Base-by-base conservation (phyloP, 768 basidiomycete species). In the Trametes cubensis region DNA sequence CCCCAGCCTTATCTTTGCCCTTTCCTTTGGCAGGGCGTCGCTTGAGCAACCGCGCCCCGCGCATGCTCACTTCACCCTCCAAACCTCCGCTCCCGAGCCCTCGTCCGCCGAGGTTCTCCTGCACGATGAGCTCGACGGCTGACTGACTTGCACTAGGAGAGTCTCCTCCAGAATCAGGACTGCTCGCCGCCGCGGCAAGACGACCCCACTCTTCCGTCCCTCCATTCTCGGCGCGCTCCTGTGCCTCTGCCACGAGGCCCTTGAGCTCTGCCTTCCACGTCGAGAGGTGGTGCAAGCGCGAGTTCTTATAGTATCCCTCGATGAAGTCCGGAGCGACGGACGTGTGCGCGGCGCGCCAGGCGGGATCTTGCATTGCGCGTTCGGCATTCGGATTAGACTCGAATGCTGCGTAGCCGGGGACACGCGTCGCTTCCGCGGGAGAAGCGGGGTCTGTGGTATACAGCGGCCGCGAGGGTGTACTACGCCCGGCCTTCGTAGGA, bases 241-340 rank as follows among this genome's bases (percentile, higher is more conserved):
- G 91, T 0, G 95, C 92, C 69, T 90, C 84, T 18, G 84, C 80
- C 0, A 97, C 91, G 10, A 97, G 81, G 17, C 80, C 78, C 69
- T 87, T 88, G 41, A 98, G 80, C 69, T 98, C 95, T 0, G 91
- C 83, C 73, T 98, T 99, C 92, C 93, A 96, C 2, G 86, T 89
- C 6, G 91, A 87, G 13, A 99, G 75, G 69, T 95, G 90, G 67
- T 99, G 97, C n/a, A 99, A 78, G 1, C 97, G 88, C 1, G 90
- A 94, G 70, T 97, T 89, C 64, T 78, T 75, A 61, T 83, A 86
- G 60, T 70, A 76, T 2, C 85, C 88, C 44, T 93, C 88, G 58
- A 98, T 87, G 73, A 95, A 99, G 63, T 88, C 90, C 0, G 89
- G 85, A 1, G 92, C 89, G 8, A 86, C 83, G 10, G 94, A 90